Percentiles rank a stretch among this genome's conserved stretches.
These are phyloP conservation scores for Spatholobus suberectus DNA, from an alignment of 306 rosid genomes.

Conservation along the genomic window DNA sequence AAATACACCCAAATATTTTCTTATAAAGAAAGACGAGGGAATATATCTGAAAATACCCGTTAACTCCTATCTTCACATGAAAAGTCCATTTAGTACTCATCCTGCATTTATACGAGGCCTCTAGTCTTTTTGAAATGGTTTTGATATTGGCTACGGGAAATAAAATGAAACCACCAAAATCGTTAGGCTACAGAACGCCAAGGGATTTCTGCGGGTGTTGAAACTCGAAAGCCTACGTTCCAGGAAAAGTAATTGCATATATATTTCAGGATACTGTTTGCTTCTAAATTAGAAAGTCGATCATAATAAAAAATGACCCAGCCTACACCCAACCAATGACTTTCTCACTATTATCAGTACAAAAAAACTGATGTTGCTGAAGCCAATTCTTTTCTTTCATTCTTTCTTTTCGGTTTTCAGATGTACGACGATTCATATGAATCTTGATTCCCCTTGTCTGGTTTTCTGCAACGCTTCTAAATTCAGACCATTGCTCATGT, in stretches of 20 bases:
- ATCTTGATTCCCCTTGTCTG: not conserved
- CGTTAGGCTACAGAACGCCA: not conserved
- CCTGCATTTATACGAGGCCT: not conserved
- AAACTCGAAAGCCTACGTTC: not conserved
- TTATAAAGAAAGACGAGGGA: too few species aligned
- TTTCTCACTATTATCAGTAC: constrained; percentile 1
- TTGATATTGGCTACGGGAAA: not conserved
- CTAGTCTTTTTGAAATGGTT: not conserved
- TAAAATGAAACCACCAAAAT: not conserved
- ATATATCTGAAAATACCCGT: too few species aligned
- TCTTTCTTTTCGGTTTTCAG: not conserved
- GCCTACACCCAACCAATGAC: constrained; percentile 2
- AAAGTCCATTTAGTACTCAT: not conserved
- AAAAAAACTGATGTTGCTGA: not conserved
- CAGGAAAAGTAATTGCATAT: not conserved
- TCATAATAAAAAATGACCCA: not conserved
- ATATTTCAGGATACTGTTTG: not conserved
- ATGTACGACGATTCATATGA: not conserved
- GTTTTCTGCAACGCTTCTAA: constrained; percentile 26
- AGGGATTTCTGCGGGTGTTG: not conserved
- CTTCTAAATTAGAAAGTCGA: not conserved
- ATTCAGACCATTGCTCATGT: constrained; percentile 26
- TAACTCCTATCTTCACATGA: too few species aligned
- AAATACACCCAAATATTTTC: too few species aligned
- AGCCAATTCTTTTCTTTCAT: not conserved